A percentile compares a stretch with the other conserved stretches of the same genome.
phyloP scores from a whole-genome alignment of 2,329 filamentous ascomycete species.

The Tolypocladium paradoxum region DNA sequence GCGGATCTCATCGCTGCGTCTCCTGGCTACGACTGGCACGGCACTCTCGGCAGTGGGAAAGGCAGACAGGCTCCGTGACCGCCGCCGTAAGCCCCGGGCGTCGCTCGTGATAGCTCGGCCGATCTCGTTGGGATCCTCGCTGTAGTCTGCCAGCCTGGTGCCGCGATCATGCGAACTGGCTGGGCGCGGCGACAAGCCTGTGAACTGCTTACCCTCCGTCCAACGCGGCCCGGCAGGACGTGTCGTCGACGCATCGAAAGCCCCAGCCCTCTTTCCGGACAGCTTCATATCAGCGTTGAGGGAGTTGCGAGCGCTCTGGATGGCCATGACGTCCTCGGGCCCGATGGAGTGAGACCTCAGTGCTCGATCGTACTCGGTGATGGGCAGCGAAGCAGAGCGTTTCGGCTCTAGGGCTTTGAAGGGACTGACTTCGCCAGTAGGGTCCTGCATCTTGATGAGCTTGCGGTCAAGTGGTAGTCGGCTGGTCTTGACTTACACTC shows the following conservation, averaged over 20 bases:
- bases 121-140: slow-evolving; percentile 41
- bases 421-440: slow-evolving; percentile 28
- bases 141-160: slow-evolving; percentile 23
- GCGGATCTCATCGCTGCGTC: slow-evolving; percentile 52
- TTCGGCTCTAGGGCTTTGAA: slow-evolving; percentile 30
- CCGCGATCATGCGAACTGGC: slow-evolving; percentile 47
- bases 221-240: slow-evolving; percentile 14
- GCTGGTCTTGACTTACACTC: slow-evolving; percentile 31
- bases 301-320: slow-evolving; percentile 43
- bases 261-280: slow-evolving; percentile 10
- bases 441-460: slow-evolving; percentile 11
- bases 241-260: background rate
- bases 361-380: slow-evolving; percentile 50
- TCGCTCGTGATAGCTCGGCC: slow-evolving; percentile 53
- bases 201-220: slow-evolving; percentile 29
- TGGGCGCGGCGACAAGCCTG: slow-evolving; percentile 49
- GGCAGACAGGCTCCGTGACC: slow-evolving; percentile 50
- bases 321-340: slow-evolving; percentile 41
- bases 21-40: slow-evolving; percentile 25
- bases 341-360: slow-evolving; percentile 52
- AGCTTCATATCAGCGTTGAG: slow-evolving; percentile 33
- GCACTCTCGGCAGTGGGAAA: slow-evolving; percentile 29
- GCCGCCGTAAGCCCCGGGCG: slow-evolving; percentile 34
- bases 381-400: slow-evolving; percentile 46
- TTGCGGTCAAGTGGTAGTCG: background rate